Evolutionary conservation across 139 green algal genomes (phyloP).

Genomic region (Astrephomene gubernaculifera): DNA sequence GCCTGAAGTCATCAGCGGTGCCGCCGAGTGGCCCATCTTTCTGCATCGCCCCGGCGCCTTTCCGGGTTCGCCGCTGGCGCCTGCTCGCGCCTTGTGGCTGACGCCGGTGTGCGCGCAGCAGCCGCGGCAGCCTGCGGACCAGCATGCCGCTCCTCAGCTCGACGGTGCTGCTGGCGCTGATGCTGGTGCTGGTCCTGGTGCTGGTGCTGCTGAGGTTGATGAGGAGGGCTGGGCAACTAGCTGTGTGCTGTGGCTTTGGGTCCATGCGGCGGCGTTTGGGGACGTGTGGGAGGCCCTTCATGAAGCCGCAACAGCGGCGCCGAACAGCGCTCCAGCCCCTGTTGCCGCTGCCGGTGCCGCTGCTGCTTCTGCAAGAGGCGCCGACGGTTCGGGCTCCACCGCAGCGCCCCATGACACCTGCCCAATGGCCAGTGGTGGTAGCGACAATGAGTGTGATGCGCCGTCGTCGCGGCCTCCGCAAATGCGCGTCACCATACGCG

Average conservation of each 20-base stretch:
- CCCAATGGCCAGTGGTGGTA: too few species aligned
- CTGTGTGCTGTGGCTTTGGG: conserved; percentile 55
- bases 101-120: background rate
- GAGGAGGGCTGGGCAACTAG: conserved; percentile 18
- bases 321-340: background rate
- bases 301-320: background rate
- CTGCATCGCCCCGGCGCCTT: conserved; percentile 49
- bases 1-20: conserved; percentile 36
- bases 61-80: conserved; percentile 44
- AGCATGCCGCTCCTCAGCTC: too few species aligned
- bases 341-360: background rate
- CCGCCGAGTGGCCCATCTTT: conserved; percentile 46
- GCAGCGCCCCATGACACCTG: too few species aligned
- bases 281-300: conserved; percentile 32
- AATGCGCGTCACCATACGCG: conserved; percentile 16
- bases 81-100: conserved; percentile 46
- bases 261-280: conserved; percentile 50
- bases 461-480: background rate
- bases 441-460: too few species aligned
- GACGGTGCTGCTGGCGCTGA: too few species aligned
- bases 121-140: too few species aligned
- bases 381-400: background rate
- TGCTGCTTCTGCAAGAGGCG: too few species aligned
- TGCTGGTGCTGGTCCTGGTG: too few species aligned
- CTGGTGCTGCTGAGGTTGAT: conserved; percentile 14